Base-by-base conservation (phyloP, 495 filamentous ascomycete genomes). In the Lineolata rhizophorae region DNA sequence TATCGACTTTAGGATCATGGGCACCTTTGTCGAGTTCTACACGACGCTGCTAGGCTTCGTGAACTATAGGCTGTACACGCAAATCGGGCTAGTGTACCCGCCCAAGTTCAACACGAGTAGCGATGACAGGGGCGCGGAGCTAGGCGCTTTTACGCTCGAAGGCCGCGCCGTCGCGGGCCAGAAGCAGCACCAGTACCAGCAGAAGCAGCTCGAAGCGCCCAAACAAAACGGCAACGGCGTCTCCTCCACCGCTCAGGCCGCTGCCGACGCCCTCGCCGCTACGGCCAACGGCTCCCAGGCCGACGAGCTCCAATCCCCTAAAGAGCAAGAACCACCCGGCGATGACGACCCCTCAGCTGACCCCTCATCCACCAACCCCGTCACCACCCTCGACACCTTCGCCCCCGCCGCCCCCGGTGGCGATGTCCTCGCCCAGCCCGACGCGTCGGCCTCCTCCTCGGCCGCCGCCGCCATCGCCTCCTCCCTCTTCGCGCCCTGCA, bases 1-100 rank as follows among this genome's bases (percentile, higher is more conserved):
- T 53, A 72, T 97, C 29, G 87, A 97, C 53, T 95, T 92, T 59
- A 64, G 90, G 43, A 94, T 97, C 49, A 97, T 97, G 87, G 82
- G 77, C 26, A 97, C 90, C 2, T 97, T 97, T 48, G 77, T 97
- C 31, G 84, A 97, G 44, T 95, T 97, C 54, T 97, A 97, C 60
- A 87, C 83, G 31, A 95, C 87, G 2, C 60, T 97, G 9, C 60
- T 97, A 6, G 77, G 90, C 29, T 97, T 95, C 41, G 76, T 95
- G 48, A 92, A 95, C 59, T 97, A 76, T 61, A 58, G 81, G 31
- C 62, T 97, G 16, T 97, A 92, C 53, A 92, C 84, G 0, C 70
- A 77, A 0, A 60, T 90, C 38, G 90, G 90, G 2, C 50, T 95
- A 26, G 73, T 91, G 30, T 97, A 97, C 43, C 87, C 87, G 5